Evolutionary conservation across 2,329 filamentous ascomycete species (phyloP), one percentile per base, ranked within the genome.

Genomic region (Moelleriella libera): DNA sequence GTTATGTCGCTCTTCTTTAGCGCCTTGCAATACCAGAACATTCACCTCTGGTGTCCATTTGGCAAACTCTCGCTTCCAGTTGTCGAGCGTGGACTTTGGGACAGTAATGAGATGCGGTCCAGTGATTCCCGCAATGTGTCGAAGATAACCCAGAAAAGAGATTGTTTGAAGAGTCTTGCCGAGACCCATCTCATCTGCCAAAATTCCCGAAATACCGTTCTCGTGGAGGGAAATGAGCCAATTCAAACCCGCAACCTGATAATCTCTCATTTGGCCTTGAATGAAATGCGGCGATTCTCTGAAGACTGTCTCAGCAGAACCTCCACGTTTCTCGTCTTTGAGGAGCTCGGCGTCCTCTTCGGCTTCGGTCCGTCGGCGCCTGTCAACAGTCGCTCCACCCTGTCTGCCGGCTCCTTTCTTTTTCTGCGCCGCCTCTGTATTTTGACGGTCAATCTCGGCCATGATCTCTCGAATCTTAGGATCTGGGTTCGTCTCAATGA

Each of bases 141-240:
- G 82, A 42, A 98, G 72, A 61, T 98, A 98, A 3, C 92, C 92
- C 34, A 98, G 69, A 67, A 98, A 98, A 2, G 92, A 85, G 50
- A 98, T 98, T 0, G 92, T 98, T 67, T 98, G 92, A 30, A 98
- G 68, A 0, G 92, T 98, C 72, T 98, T 98, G 58, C 92, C 92
- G 21, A 98, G 74, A 66, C 92, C 92, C 92, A 98, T 98, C 68
- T 98, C 92, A 60, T 98, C 92, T 51, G 92, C 92, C 45, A 98
- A 72, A 53, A 98, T 98, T 55, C 92, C 92, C 21, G 90, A 97
- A 55, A 98, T 98, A 70, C 92, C 92, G 59, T 98, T 98, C 66
- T 98, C 92, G 59, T 98, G 92, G 5, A 98, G 75, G 10, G 89
- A 97, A 56, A 98, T 88, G 43, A 98, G 76, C 92, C 92, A 98